Percentiles rank a stretch among this genome's conserved stretches.
Conservation (phyloP, 345 rosid genomes). For the Eucalyptus erythrocorys region DNA sequence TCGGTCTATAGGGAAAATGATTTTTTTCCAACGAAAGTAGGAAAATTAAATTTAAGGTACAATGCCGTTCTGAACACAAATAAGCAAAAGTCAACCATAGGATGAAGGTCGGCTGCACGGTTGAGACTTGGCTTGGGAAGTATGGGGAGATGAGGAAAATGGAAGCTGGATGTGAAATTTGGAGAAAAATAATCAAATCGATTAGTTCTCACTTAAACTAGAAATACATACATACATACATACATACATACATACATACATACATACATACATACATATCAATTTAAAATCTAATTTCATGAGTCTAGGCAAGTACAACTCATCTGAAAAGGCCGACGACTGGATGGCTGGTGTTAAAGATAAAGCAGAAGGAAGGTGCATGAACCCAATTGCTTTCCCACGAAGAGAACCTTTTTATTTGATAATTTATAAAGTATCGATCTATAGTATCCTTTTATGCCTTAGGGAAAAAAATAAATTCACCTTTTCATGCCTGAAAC, state of each 20-base stretch:
- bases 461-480: not conserved
- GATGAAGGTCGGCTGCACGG: not conserved
- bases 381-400: not conserved
- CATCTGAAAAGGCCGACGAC: not conserved
- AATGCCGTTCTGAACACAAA: not conserved
- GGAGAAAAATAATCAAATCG: not conserved
- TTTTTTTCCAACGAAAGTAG: not conserved
- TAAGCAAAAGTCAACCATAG: not conserved
- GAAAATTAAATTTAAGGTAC: not conserved
- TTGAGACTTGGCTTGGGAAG: not conserved
- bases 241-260: not conserved
- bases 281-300: not conserved
- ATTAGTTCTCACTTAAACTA: not conserved
- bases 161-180: not conserved
- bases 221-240: too few species aligned
- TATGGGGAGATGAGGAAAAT: not conserved
- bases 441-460: not conserved
- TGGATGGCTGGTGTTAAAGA: not conserved
- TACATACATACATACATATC: not conserved
- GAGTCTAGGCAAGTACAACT: not conserved
- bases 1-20: not conserved
- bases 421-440: not conserved
- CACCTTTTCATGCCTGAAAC: not conserved
- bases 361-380: not conserved
- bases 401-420: not conserved